Evolutionary conservation across 129 eudicot species (phyloP), one percentile per base, ranked within the genome.

Genomic region (Ambrosia artemisiifolia): DNA sequence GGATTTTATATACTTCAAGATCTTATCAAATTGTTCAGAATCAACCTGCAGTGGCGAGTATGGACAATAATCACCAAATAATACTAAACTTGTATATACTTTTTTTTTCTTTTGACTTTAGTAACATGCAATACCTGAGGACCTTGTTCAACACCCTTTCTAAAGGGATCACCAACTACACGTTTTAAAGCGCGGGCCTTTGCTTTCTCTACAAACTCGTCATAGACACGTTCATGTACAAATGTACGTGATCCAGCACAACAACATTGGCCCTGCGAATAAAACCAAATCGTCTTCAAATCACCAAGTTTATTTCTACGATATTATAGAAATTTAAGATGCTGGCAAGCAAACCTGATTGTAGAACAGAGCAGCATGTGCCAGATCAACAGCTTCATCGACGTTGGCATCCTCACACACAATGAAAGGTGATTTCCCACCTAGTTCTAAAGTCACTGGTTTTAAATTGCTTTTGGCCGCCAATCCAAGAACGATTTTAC

Each of bases 391-490:
- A 33, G 88, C 88, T 78, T 84, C 79, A 30, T 80, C 88, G 34
- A 84, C 72, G 24, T 84, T 77, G 50, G 88, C 85, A 81, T 84
- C 88, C 53, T 84, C 85, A 36, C 85, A 84, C 32, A 84, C 85
- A 48, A 81, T 84, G 73, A 84, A 84, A 57, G 88, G 88, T 42
- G 88, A 84, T 60, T 84, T 84, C 5, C 88, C 88, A 69, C 88
- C 88, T 24, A 90, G 94, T 59, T 90, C 96, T 35, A 90, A 76
- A 33, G 94, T 83, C 33, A 90, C 96, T 43, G 88, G 91, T 80
- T 90, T 90, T 33, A 90, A 87, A 81, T 90, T 90, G 81, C 96
- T 90, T 79, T 65, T 78, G 20, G 96, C 93, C 79, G 96, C 94
- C 78, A 90, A 28, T 63, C 80, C 88, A 65, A 85, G 91, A 30